Evolutionary conservation across 257 asterid genomes (phyloP), one percentile per base, ranked within the genome.

Genomic region (Solanum okadae): DNA sequence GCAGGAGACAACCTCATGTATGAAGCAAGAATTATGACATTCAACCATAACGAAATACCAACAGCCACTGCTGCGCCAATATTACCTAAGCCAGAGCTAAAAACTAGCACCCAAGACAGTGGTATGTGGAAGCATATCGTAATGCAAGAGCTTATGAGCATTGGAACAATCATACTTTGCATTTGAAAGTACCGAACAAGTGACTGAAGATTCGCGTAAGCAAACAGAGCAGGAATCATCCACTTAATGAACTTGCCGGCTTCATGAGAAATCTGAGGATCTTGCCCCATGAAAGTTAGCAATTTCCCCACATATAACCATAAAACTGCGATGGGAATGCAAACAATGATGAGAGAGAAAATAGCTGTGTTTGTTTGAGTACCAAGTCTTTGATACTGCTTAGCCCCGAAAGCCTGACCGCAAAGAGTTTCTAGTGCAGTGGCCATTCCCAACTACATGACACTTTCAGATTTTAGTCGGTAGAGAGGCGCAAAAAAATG

Each of bases 401-500:
- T 83, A 88, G 98, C 98, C 78, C 98, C 98, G 76, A 88, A 96
- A 6, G 98, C 96, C 85, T 95, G 99, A 33, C 98, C 99, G 4
- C 95, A 91, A 3, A 94, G 90, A 1, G 99, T 95, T 91, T 95
- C 99, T 88, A 96, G 86, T 42, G 96, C 99, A 73, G 94, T 65
- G 4, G 98, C 96, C 98, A 95, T 92, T 27, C 99, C 99, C 61
- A 94, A 88, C 98, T 96, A 93, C 90, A 90, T 29, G 85, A 86
- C 49, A 15, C 10, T 67, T 65, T 12, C 46, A 68, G 86, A 85
- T 35, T n/a, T 46, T 49, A 8, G 81, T 89, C 79, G 83, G 52
- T 22, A 12, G 29, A n/a, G 4, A 88, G 18, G 31, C 35, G 10
- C 34, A 86, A 46, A 67, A 56, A 63, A 52, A 38, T 29, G 79